Evolutionary conservation across 441 rosid species (phyloP), one percentile per base, ranked within the genome.

Genomic region (Populus hybrid): DNA sequence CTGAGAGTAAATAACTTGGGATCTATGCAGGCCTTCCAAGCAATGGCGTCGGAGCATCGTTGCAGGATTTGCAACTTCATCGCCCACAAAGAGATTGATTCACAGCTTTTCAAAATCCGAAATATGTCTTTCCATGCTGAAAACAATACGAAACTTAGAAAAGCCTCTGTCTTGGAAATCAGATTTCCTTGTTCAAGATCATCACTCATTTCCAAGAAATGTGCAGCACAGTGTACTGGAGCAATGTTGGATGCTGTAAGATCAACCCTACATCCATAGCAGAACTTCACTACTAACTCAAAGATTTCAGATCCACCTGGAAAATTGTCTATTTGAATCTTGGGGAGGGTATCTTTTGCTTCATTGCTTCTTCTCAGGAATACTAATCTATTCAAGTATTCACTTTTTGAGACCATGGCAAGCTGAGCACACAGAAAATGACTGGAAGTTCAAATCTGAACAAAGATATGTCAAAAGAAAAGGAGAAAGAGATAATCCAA

Each of bases 371-470:
- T 70, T 69, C 71, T 84, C 70, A 83, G 77, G 65, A 85, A 85
- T 3, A 84, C 87, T 78, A 86, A 72, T 85, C 90, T 83, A 42
- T 81, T 89, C 59, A 91, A 68, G 61, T 84, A 87, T 50, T 84
- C 92, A 81, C 92, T 88, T 82, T 81, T 85, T 10, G 93, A 86
- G 8, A 85, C 87, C 90, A 91, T 82, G 30, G 90, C 81, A 64
- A 89, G 84, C 95, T 91, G 86, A 79, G 72, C 8, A 66, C 59
- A 14, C 57, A 46, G 57, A 50, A 72, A 42, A 75, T 1, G 11
- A 74, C 5, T 9, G 21, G 1, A 79, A 75, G 53, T 71, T 34
- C 53, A 69, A 69, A 67, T 26, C 24, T 20, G 65, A 78, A 64
- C 30, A 32, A 14, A 30, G 63, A 38, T 64, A 24, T n/a, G 12